A percentile compares a stretch with the other conserved stretches of the same genome.
These are phyloP conservation scores for Mycena belliarum DNA, from an alignment of 768 basidiomycete species.

Conservation along the genomic window DNA sequence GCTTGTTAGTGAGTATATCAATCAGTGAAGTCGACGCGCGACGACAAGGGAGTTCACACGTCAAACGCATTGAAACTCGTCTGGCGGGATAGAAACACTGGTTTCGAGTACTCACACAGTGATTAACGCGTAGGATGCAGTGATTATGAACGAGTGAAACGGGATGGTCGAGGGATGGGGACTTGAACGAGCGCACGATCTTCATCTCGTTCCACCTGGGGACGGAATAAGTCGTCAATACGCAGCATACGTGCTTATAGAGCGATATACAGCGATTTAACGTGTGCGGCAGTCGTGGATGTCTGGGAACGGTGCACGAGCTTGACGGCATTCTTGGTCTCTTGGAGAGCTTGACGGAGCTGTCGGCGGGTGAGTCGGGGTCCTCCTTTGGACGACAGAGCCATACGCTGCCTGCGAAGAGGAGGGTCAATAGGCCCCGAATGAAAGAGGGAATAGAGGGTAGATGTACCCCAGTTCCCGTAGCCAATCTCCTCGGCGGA, in stretches of 20 bases:
- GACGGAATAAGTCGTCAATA: constrained; percentile 2
- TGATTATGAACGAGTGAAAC: constrained; percentile 93
- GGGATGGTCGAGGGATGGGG: constrained; percentile 90
- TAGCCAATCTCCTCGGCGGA: too few species aligned
- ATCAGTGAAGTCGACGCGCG: background rate
- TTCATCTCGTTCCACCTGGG: constrained; percentile 97
- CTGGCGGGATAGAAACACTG: background rate
- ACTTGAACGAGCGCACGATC: constrained; percentile 81
- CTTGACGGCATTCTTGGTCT: constrained; percentile 83
- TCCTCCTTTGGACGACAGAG: constrained; percentile 63
- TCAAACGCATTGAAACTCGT: constrained; percentile 14
- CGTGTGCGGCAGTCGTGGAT: constrained; percentile 84
- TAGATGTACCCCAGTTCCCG: too few species aligned
- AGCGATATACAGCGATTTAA: constrained; percentile 74
- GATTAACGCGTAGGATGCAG: constrained; percentile 85
- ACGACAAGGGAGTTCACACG: constrained; percentile 1
- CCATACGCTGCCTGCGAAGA: constrained; percentile 92
- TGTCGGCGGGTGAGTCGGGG: constrained; percentile 34
- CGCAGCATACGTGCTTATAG: background rate
- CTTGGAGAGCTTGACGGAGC: constrained; percentile 38
- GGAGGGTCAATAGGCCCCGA: too few species aligned
- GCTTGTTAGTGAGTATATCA: background rate
- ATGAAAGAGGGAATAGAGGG: too few species aligned
- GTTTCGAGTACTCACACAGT: constrained; percentile 68
- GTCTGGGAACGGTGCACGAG: constrained; percentile 88